Evolutionary conservation across 495 filamentous ascomycete genomes (phyloP).

Genomic region (Achaetomiella virescens): DNA sequence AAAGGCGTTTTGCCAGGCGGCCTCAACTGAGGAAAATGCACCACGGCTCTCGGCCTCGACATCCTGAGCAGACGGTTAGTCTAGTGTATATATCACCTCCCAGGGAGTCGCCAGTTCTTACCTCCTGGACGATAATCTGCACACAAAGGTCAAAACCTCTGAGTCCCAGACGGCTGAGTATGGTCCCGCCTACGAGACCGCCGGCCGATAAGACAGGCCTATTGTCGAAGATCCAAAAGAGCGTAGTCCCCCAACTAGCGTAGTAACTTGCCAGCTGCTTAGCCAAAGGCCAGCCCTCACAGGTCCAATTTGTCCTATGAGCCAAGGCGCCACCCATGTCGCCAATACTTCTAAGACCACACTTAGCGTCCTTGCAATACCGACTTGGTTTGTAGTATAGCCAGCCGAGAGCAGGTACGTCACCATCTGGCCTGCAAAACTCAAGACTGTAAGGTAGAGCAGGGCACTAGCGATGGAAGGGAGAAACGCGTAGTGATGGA

Average conservation of each 20-base stretch:
- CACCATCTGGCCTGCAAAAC: slow-evolving; percentile 54
- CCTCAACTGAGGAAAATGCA: slow-evolving; percentile 56
- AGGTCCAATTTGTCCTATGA: slow-evolving; percentile 52
- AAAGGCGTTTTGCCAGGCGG: slow-evolving; percentile 57
- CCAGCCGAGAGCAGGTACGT: slow-evolving; percentile 48
- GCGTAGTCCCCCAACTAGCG: slow-evolving; percentile 38
- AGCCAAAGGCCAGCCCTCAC: slow-evolving; percentile 59
- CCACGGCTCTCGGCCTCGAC: slow-evolving; percentile 46
- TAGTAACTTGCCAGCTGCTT: slow-evolving; percentile 54
- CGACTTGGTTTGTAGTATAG: slow-evolving; percentile 32
- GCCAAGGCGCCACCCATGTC: slow-evolving; percentile 43
- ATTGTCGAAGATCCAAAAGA: slow-evolving; percentile 36
- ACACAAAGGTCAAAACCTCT: slow-evolving; percentile 63
- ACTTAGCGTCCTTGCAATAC: slow-evolving; percentile 32
- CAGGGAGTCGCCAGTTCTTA: slow-evolving; percentile 22
- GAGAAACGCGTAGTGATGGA: slow-evolving; percentile 40
- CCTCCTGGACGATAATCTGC: slow-evolving; percentile 62
- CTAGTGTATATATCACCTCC: background rate
- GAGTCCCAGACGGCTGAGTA: slow-evolving; percentile 56
- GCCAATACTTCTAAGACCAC: slow-evolving; percentile 42
- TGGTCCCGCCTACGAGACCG: slow-evolving; percentile 46
- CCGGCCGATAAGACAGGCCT: slow-evolving; percentile 31
- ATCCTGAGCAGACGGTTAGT: slow-evolving; percentile 29
- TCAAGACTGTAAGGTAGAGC: slow-evolving; percentile 55
- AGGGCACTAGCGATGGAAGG: slow-evolving; percentile 51